phyloP scores from a whole-genome alignment of 1,139 yeast species.

The Lodderomyces oxycetoniae region DNA sequence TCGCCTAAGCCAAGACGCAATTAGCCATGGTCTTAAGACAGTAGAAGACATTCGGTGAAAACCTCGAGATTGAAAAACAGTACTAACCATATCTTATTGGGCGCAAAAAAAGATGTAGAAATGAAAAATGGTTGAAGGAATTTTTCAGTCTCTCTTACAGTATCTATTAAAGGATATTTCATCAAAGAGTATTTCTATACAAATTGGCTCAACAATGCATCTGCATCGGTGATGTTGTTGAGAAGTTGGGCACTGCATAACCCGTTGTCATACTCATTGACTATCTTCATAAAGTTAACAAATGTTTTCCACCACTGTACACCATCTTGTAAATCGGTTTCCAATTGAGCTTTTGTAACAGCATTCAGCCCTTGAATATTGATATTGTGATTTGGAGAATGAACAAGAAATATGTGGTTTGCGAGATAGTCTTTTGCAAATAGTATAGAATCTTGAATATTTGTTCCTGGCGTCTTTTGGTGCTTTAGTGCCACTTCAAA shows the following conservation, averaged over 20 bases:
- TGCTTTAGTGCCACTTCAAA: slow-evolving; percentile 36
- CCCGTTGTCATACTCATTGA: slow-evolving; percentile 30
- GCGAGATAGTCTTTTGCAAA: slow-evolving; percentile 34
- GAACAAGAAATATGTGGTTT: slow-evolving; percentile 37
- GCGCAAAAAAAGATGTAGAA: too few relatives aligned
- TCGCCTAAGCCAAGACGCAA: too few relatives aligned
- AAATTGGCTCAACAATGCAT: slow-evolving; percentile 31
- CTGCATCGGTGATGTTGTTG: slow-evolving; percentile 35
- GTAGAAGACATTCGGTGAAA: too few relatives aligned
- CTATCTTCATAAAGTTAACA: slow-evolving; percentile 33
- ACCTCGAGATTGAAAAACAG: too few relatives aligned
- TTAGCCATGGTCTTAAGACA: too few relatives aligned
- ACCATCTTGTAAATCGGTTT: slow-evolving; percentile 38
- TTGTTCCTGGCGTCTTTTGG: slow-evolving; percentile 20
- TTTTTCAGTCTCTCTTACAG: too few relatives aligned
- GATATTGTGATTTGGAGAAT: slow-evolving; percentile 37
- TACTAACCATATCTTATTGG: too few relatives aligned
- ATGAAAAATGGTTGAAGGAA: too few relatives aligned
- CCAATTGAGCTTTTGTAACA: slow-evolving; percentile 32
- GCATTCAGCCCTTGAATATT: slow-evolving; percentile 43
- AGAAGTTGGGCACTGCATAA: slow-evolving; percentile 32
- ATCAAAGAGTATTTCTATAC: background rate
- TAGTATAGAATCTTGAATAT: slow-evolving; percentile 19
- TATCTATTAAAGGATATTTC: background rate
- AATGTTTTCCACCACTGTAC: slow-evolving; percentile 40